Conservation (phyloP, 208 protist genomes). For the Leishmania amazonensis region DNA sequence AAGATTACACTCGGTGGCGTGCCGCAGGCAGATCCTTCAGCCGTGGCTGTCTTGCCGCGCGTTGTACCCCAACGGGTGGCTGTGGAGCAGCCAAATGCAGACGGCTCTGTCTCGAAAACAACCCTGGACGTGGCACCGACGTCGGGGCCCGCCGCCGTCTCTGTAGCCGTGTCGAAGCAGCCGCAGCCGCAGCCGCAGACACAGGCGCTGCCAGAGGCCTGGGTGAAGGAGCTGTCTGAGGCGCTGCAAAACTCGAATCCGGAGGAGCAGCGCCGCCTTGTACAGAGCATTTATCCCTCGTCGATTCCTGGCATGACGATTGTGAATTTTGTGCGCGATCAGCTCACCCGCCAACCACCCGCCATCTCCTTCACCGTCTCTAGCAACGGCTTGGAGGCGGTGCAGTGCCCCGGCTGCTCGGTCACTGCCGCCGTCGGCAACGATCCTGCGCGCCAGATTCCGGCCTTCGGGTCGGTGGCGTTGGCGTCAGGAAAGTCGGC, state of each 20-base stretch:
- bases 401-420: slow-evolving; percentile 66
- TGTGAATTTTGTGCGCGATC: slow-evolving; percentile 57
- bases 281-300: slow-evolving; percentile 45
- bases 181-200: not conserved
- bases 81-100: slow-evolving; percentile 43
- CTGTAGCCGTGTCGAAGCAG: not conserved
- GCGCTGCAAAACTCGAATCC: slow-evolving; percentile 46
- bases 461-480: slow-evolving; percentile 40
- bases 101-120: slow-evolving; percentile 35
- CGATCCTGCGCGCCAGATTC: slow-evolving; percentile 47
- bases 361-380: slow-evolving; percentile 55
- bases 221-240: slow-evolving; percentile 54
- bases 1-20: slow-evolving; percentile 19
- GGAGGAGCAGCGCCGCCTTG: slow-evolving; percentile 45
- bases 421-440: slow-evolving; percentile 55
- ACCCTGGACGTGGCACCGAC: slow-evolving; percentile 33
- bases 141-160: slow-evolving; percentile 2
- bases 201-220: slow-evolving; percentile 35
- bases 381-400: slow-evolving; percentile 34
- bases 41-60: slow-evolving; percentile 27
- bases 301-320: slow-evolving; percentile 47
- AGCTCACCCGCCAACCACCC: slow-evolving; percentile 56
- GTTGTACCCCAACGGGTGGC: slow-evolving; percentile 25
- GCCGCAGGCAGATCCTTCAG: slow-evolving; percentile 13
- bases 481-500: slow-evolving; percentile 35